Base-by-base conservation (phyloP, 1,284 basidiomycete genomes). In the Melampsora americana region DNA sequence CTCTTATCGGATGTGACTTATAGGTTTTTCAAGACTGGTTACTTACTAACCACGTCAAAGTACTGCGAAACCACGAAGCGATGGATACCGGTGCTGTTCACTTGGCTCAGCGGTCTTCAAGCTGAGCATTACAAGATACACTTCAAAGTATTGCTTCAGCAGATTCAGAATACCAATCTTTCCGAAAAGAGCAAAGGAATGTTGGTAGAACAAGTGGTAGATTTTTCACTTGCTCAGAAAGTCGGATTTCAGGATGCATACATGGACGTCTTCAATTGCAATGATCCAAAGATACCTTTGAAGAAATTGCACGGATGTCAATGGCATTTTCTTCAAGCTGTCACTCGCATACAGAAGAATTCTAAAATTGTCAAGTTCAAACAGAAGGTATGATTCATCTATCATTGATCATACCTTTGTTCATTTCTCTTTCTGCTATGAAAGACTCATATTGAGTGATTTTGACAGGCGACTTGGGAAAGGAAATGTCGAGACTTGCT, bases 111-210 rank as follows among this genome's bases (percentile, higher is more conserved):
- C 1, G 66, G 66, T 2, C 46, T 68, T 2, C 20, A n/a, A 1
- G 48, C 26, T 16, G 59, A n/a, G 14, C 60, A 69, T 12, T 69
- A 69, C 32, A 32, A 60, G 23, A 23, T 39, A 12, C 67, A 69
- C 20, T 69, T 69, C 42, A 6, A 16, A 11, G 44, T 20, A 20
- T 42, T 69, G 2, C 44, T 69, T 26, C 39, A 6, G 7, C 46
- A 50, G 35, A 32, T 66, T 66, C 5, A 46, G 28, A 1, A 50
- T 35, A 16, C 66, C 7, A 14, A 39, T 11, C 12, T 46, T 66
- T 26, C n/a, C 20, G 5, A 20, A 6, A 4, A 2, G 42, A 11
- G 28, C 44, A 23, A 7, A 46, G 5, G 23, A 66, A 4, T 44
- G 1, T 50, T 67, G n/a, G 66, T 20, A 1, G 46, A 30, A 2